These are phyloP conservation scores for Termitomyces sp. DNA, from an alignment of 768 basidiomycete genomes.

Conservation along the genomic window DNA sequence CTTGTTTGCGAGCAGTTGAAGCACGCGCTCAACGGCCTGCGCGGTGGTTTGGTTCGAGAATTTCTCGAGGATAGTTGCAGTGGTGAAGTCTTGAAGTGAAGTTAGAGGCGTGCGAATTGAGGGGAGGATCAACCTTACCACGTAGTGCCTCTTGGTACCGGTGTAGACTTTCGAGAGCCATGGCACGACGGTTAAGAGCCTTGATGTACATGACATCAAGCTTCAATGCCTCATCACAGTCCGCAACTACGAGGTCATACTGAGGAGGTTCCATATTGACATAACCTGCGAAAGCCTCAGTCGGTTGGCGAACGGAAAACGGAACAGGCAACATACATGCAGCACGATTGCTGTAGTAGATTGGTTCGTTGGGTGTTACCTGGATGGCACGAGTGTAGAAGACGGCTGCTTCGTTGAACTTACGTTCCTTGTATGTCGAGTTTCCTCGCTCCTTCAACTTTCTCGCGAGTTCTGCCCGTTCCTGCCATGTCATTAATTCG, in stretches of 20 bases:
- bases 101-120: not conserved
- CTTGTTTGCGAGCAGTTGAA: conserved; percentile 73
- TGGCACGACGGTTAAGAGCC: conserved; percentile 84
- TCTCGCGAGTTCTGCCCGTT: conserved; percentile 57
- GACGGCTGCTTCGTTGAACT: conserved; percentile 53
- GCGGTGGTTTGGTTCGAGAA: conserved; percentile 82
- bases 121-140: conserved; percentile 39
- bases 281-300: conserved; percentile 51
- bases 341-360: conserved; percentile 95
- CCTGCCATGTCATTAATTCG: conserved; percentile 32
- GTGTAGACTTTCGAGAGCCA: conserved; percentile 74
- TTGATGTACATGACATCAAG: conserved; percentile 86
- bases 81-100: conserved; percentile 72
- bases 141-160: conserved; percentile 72
- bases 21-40: conserved; percentile 83
- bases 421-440: conserved; percentile 56
- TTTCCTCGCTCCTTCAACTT: conserved; percentile 71
- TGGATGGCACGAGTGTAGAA: conserved; percentile 73
- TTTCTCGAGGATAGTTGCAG: conserved; percentile 91
- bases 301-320: not conserved
- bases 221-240: conserved; percentile 85
- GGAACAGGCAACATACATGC: conserved; percentile 61
- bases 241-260: conserved; percentile 73
- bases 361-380: conserved; percentile 76
- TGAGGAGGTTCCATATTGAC: conserved; percentile 87